phyloP scores from a whole-genome alignment of 441 rosid species.

The Croton setiger region DNA sequence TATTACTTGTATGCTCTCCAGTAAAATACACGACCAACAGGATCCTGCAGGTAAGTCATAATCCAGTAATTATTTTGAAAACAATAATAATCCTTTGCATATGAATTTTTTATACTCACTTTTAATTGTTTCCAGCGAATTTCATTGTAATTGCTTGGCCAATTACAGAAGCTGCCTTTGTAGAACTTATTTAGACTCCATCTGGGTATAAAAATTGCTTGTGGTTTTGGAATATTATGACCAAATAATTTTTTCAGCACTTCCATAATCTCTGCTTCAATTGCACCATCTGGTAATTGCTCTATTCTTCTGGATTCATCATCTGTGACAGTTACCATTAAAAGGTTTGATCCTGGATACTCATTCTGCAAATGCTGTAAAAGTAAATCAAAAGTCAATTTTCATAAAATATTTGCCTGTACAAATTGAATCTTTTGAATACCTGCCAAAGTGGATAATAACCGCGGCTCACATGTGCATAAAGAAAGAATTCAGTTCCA shows the following conservation, averaged over 20 bases:
- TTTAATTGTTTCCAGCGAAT: constrained; percentile 21
- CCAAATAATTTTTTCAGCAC: constrained; percentile 33
- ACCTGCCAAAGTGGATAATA: constrained; percentile 42
- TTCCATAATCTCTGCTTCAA: constrained; percentile 29
- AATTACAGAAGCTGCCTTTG: constrained; percentile 30
- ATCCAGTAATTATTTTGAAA: too few relatives aligned
- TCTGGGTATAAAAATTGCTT: constrained; percentile 30
- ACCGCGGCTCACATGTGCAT: constrained; percentile 30
- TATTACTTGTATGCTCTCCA: constrained; percentile 35
- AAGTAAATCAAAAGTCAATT: background rate
- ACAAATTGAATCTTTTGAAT: too few relatives aligned
- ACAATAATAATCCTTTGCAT: background rate
- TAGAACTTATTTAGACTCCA: constrained; percentile 35
- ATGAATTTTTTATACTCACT: constrained; percentile 22
- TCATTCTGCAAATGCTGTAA: constrained; percentile 33
- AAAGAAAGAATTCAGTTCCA: constrained; percentile 38
- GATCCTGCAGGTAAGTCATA: too few relatives aligned
- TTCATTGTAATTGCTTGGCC: constrained; percentile 22
- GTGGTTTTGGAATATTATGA: constrained; percentile 26
- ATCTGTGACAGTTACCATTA: constrained; percentile 29
- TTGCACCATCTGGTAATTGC: constrained; percentile 25
- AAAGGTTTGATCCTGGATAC: constrained; percentile 32
- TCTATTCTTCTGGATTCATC: constrained; percentile 37
- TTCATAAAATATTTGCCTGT: too few relatives aligned
- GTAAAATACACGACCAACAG: constrained; percentile 38